Percentiles rank a stretch among this genome's conserved stretches.
phyloP scores from a whole-genome alignment of 345 rosid genomes.

The Bruguiera parviflora region DNA sequence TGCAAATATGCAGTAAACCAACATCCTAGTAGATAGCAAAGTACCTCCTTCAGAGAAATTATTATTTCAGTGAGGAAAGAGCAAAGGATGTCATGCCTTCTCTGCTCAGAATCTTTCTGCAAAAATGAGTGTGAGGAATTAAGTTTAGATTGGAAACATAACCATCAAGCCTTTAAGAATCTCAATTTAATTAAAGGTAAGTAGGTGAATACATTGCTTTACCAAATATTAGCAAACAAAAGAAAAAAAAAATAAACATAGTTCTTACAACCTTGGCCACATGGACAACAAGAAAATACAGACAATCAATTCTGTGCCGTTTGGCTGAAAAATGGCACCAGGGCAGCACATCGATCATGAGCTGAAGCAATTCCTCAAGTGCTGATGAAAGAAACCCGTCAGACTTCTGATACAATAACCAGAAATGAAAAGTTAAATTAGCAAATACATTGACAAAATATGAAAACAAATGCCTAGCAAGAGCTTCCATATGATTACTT shows the following conservation, averaged over 20 bases:
- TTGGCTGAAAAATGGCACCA: constrained; percentile 87
- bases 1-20: neutral
- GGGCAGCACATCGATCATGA: constrained; percentile 67
- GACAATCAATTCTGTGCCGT: constrained; percentile 87
- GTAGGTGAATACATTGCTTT: neutral
- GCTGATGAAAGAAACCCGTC: constrained; percentile 55
- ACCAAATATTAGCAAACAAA: neutral
- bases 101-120: constrained; percentile 64
- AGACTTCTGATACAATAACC: constrained; percentile 41
- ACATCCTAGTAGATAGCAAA: constrained; percentile 3
- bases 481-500: neutral
- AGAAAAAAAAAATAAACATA: neutral
- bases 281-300: constrained; percentile 66
- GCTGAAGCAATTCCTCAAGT: constrained; percentile 59
- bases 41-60: constrained; percentile 93
- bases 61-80: constrained; percentile 84
- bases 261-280: constrained; percentile 42
- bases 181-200: no score
- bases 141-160: neutral
- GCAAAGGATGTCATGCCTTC: constrained; percentile 45
- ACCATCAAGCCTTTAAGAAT: neutral
- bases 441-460: neutral
- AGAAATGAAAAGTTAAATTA: neutral
- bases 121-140: constrained; percentile 7
- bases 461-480: neutral